Evolutionary conservation across 2,329 filamentous ascomycete species (phyloP).

Genomic region (Leptosphaerulina australis): DNA sequence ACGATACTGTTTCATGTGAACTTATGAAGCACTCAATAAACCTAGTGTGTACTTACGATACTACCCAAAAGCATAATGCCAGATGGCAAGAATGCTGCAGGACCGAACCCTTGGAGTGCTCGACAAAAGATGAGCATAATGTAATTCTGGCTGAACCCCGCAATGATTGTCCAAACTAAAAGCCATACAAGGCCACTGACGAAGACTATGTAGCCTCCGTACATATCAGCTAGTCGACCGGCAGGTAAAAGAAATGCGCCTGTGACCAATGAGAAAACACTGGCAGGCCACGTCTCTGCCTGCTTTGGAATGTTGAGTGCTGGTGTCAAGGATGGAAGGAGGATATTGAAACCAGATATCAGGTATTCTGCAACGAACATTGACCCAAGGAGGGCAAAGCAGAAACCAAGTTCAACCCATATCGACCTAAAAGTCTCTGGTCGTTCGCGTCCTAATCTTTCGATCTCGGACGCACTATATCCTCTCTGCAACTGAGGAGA

Average conservation of each 20-base stretch:
- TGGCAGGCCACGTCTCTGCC: slow-evolving; percentile 57
- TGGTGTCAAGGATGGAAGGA: slow-evolving; percentile 68
- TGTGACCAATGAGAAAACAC: slow-evolving; percentile 47
- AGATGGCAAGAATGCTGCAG: slow-evolving; percentile 73
- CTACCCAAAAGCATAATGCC: slow-evolving; percentile 70
- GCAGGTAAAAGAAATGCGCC: slow-evolving; percentile 54
- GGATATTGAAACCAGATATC: slow-evolving; percentile 73
- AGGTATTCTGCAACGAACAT: slow-evolving; percentile 75
- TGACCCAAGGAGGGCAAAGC: slow-evolving; percentile 66
- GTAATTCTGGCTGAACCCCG: slow-evolving; percentile 71
- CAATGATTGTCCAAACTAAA: slow-evolving; percentile 69
- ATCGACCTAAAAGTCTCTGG: slow-evolving; percentile 61
- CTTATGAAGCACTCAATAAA: neutral
- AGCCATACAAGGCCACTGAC: slow-evolving; percentile 69
- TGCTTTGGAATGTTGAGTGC: slow-evolving; percentile 70
- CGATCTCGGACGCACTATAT: slow-evolving; percentile 52
- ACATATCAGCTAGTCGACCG: slow-evolving; percentile 64
- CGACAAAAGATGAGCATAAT: slow-evolving; percentile 75
- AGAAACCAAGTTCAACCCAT: slow-evolving; percentile 66
- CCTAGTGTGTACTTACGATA: slow-evolving; percentile 39
- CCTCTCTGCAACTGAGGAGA: slow-evolving; percentile 12
- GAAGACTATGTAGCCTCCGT: slow-evolving; percentile 68
- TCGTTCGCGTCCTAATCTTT: slow-evolving; percentile 67
- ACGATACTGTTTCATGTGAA: slow-evolving; percentile 56
- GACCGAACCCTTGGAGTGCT: slow-evolving; percentile 74